phyloP scores from a whole-genome alignment of 1,284 basidiomycete species.

The Boletus smithii region DNA sequence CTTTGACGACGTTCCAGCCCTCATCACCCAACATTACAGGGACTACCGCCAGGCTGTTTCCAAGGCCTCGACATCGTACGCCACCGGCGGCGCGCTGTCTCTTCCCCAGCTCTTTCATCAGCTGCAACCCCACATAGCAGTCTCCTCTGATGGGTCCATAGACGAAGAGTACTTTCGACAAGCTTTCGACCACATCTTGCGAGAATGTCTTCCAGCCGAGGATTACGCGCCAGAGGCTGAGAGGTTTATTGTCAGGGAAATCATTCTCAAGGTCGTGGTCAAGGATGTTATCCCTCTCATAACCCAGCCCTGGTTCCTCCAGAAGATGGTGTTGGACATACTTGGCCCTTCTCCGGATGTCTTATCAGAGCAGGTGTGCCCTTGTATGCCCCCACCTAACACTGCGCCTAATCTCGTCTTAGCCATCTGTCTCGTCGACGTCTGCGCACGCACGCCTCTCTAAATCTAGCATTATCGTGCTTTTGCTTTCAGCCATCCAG shows the following conservation, averaged over 20 bases:
- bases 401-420: conserved; percentile 11
- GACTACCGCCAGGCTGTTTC: conserved; percentile 68
- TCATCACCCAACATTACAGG: conserved; percentile 67
- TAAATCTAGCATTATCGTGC: conserved; percentile 59
- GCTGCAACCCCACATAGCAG: conserved; percentile 75
- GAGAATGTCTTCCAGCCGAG: conserved; percentile 63
- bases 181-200: conserved; percentile 67
- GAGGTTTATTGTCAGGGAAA: conserved; percentile 71
- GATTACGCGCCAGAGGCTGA: conserved; percentile 76
- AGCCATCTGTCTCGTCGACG: conserved; percentile 23
- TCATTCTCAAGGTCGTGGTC: conserved; percentile 69
- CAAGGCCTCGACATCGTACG: conserved; percentile 66
- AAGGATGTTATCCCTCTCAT: conserved; percentile 63
- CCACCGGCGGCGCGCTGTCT: conserved; percentile 56
- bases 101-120: conserved; percentile 70
- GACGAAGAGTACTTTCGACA: conserved; percentile 78
- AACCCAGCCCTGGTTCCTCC: conserved; percentile 80
- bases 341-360: conserved; percentile 44
- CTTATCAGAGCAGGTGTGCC: conserved; percentile 36
- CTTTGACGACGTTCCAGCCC: conserved; percentile 55
- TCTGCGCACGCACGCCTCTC: conserved; percentile 43
- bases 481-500: conserved; percentile 70
- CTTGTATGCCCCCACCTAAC: background rate
- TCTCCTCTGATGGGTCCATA: conserved; percentile 58
- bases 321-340: conserved; percentile 59